phyloP scores from a whole-genome alignment of 495 filamentous ascomycete species.

The Penicillium crystallinum region DNA sequence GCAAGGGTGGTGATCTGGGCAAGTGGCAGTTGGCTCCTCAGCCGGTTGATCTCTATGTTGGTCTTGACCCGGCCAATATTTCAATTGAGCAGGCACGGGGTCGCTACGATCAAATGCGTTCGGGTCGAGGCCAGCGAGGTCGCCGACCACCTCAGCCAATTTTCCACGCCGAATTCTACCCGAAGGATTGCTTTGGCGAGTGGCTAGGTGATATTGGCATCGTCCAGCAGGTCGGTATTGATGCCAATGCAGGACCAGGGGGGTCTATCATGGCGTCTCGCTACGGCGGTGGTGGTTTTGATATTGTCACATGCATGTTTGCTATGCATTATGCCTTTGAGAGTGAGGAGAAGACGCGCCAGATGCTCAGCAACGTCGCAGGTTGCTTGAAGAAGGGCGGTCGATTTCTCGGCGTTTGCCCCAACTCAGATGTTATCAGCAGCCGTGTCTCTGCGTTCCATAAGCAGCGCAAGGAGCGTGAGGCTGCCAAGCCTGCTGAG shows the following conservation, averaged over 20 bases:
- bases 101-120: constrained; percentile 70
- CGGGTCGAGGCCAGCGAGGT: constrained; percentile 48
- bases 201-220: constrained; percentile 72
- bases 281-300: constrained; percentile 72
- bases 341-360: constrained; percentile 76
- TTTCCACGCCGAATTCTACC: constrained; percentile 80
- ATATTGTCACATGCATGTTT: constrained; percentile 98
- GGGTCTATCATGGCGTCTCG: constrained; percentile 48
- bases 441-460: constrained; percentile 59
- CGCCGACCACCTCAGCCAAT: constrained; percentile 53
- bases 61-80: constrained; percentile 85
- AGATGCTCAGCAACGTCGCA: constrained; percentile 91
- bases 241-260: constrained; percentile 58
- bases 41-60: constrained; percentile 80
- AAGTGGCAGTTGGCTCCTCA: constrained; percentile 94
- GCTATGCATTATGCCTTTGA: constrained; percentile 99
- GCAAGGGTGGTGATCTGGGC: constrained; percentile 89
- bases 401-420: constrained; percentile 87
- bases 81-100: constrained; percentile 85
- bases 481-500: constrained; percentile 26
- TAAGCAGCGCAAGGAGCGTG: constrained; percentile 49
- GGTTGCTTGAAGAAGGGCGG: constrained; percentile 88
- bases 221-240: constrained; percentile 78
- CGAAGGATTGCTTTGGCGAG: constrained; percentile 85
- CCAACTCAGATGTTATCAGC: constrained; percentile 84